Percentiles rank a stretch among this genome's conserved stretches.
Conservation (phyloP, 306 rosid species). For the Lablab purpureus region DNA sequence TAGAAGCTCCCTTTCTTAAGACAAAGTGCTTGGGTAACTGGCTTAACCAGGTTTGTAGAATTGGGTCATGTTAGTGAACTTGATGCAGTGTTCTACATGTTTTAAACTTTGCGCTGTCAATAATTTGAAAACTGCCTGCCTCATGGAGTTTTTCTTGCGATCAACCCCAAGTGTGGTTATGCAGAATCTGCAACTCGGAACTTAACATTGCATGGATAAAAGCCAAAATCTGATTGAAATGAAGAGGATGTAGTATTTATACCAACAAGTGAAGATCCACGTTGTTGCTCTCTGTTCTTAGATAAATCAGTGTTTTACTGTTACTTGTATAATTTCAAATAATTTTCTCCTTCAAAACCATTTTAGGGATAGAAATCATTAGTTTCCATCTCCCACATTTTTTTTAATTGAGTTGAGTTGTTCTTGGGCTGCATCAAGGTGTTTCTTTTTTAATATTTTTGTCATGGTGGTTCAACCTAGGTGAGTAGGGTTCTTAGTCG, state of each 20-base stretch:
- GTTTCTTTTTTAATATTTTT: too few relatives aligned
- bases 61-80: background rate
- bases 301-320: background rate
- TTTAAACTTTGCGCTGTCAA: background rate
- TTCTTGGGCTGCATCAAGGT: too few relatives aligned
- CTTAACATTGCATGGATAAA: background rate
- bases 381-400: background rate
- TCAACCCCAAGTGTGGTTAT: background rate
- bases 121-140: background rate
- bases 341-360: background rate
- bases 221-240: background rate
- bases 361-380: background rate
- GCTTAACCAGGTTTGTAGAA: background rate
- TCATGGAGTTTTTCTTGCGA: conserved; percentile 4
- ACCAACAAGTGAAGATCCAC: background rate
- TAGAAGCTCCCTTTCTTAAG: background rate
- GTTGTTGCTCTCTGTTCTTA: background rate
- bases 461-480: too few relatives aligned
- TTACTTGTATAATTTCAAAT: background rate
- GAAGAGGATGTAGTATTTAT: background rate
- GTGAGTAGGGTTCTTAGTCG: too few relatives aligned
- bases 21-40: conserved; percentile 12
- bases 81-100: background rate
- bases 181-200: background rate
- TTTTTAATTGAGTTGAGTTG: too few relatives aligned